Evolutionary conservation across 1,284 basidiomycete species (phyloP).

Genomic region (Entoloma clypeatum): DNA sequence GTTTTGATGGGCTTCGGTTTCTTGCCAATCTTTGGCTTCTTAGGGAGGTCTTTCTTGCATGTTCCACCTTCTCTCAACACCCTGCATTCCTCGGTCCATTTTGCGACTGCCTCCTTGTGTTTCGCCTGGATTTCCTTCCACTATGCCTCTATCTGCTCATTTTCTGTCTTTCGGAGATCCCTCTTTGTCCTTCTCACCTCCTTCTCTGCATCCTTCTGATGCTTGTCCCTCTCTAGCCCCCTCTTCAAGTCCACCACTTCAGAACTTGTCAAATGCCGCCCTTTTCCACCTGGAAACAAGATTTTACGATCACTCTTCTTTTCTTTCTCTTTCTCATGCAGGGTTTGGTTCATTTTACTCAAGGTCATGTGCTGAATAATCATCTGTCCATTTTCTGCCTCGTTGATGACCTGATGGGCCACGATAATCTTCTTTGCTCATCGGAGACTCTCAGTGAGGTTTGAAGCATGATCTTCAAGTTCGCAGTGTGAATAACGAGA

Average conservation of each 20-base stretch:
- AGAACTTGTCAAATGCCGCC: slow-evolving; percentile 12
- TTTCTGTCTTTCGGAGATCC: too few species aligned
- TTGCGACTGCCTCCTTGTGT: too few species aligned
- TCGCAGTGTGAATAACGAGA: not conserved
- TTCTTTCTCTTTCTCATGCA: slow-evolving; percentile 23
- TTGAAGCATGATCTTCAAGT: not conserved
- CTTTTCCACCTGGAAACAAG: slow-evolving; percentile 14
- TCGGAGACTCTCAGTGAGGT: slow-evolving; percentile 11
- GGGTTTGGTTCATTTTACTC: slow-evolving; percentile 19
- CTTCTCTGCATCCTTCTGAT: slow-evolving; percentile 7
- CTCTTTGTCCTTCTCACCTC: not conserved
- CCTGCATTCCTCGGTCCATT: too few species aligned
- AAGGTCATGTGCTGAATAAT: slow-evolving; percentile 24
- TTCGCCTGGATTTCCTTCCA: too few species aligned
- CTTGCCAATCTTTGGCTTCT: too few species aligned
- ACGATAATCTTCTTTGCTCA: slow-evolving; percentile 11
- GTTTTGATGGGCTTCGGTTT: too few species aligned
- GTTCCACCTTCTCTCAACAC: too few species aligned
- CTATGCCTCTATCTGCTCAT: too few species aligned
- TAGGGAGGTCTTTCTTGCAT: too few species aligned
- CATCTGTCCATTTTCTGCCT: slow-evolving; percentile 22
- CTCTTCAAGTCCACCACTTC: slow-evolving; percentile 7
- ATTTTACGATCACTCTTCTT: slow-evolving; percentile 14
- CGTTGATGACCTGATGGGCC: slow-evolving; percentile 18
- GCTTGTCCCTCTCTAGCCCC: slow-evolving; percentile 7